Conservation (phyloP, 768 basidiomycete species). For the Lentinula guzmanii region DNA sequence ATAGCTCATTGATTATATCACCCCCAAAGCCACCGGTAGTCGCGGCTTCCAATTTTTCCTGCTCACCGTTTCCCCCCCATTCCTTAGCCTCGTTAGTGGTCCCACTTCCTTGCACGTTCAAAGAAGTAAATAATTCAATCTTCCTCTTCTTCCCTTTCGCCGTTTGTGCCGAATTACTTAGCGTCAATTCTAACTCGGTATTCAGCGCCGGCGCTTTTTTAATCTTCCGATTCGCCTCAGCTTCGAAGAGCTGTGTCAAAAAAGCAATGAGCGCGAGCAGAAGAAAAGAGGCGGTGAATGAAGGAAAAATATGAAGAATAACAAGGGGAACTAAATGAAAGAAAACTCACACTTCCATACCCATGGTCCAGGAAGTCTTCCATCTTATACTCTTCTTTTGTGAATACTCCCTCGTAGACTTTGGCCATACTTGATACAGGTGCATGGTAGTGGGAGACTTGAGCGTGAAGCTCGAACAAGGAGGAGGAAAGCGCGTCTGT, state of each 20-base stretch:
- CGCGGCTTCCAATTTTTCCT: too few relatives aligned
- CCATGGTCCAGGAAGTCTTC: conserved; percentile 98
- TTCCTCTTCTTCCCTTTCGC: neutral
- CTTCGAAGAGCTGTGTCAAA: conserved; percentile 68
- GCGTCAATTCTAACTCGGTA: conserved; percentile 26
- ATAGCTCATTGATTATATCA: neutral
- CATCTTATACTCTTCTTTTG: conserved; percentile 82
- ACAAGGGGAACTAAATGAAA: neutral
- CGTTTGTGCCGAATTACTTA: neutral
- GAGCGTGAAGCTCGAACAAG: conserved; percentile 85
- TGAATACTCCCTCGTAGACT: conserved; percentile 88
- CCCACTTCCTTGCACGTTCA: too few relatives aligned
- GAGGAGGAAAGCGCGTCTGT: conserved; percentile 83
- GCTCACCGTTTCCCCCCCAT: too few relatives aligned
- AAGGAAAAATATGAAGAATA: neutral
- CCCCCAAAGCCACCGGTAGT: neutral
- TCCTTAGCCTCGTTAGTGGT: too few relatives aligned
- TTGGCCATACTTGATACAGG: conserved; percentile 83
- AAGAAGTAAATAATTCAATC: neutral
- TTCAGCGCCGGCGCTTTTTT: conserved; percentile 69
- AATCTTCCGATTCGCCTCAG: conserved; percentile 72
- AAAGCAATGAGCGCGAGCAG: neutral
- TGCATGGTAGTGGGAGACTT: conserved; percentile 78
- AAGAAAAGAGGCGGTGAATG: neutral
- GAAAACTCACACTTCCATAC: conserved; percentile 62